phyloP scores from a whole-genome alignment of 2,329 filamentous ascomycete genomes.

The Blumeriella jaapii region DNA sequence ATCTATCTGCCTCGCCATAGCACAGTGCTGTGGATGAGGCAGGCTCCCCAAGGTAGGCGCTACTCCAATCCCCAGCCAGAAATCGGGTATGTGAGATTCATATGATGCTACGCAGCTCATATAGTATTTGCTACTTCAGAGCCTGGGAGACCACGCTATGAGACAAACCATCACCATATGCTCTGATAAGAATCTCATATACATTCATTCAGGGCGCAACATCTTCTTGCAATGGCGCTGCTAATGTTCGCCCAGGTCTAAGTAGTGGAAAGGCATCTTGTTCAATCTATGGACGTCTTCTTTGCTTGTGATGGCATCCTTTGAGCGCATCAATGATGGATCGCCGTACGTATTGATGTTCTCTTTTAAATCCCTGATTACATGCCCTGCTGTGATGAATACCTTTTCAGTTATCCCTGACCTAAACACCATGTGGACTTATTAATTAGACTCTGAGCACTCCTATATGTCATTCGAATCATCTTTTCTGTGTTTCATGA shows the following conservation, averaged over 20 bases:
- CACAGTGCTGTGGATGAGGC: not conserved
- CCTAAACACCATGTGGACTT: slow-evolving; percentile 90
- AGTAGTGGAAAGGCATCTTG: no score
- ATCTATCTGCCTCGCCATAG: not conserved
- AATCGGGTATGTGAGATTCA: slow-evolving; percentile 31
- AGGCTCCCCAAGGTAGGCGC: not conserved
- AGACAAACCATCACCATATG: slow-evolving; percentile 88
- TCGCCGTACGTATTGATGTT: no score
- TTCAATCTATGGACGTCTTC: no score
- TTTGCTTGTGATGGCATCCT: no score
- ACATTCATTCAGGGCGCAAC: no score
- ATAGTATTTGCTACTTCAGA: slow-evolving; percentile 99
- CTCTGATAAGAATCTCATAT: slow-evolving; percentile 50
- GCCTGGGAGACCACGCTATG: slow-evolving; percentile 70
- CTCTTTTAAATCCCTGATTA: no score
- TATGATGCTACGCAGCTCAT: slow-evolving; percentile 80
- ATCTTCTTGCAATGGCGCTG: no score
- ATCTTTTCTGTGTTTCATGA: no score
- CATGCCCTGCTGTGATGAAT: slow-evolving; percentile 26
- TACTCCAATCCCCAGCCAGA: not conserved
- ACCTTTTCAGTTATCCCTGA: slow-evolving; percentile 96
- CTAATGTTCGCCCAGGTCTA: no score
- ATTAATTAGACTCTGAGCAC: slow-evolving; percentile 65
- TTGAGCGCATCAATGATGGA: no score
- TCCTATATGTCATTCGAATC: no score